Evolutionary conservation across 2,329 filamentous ascomycete species (phyloP).

Genomic region (Tympanopsis confertula): DNA sequence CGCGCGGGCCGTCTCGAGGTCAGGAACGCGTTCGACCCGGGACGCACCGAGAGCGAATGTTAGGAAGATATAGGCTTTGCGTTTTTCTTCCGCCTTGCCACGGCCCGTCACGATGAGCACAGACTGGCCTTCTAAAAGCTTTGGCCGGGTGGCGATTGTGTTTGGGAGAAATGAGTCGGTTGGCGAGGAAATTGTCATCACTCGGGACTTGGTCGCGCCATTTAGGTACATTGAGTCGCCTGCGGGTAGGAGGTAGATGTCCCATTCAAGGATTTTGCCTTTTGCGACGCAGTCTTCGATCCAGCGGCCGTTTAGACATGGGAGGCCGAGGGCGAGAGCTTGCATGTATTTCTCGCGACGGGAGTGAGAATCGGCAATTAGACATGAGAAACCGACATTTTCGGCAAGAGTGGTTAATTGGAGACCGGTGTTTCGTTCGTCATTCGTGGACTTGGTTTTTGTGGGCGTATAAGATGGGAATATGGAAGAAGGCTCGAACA

Average conservation of each 20-base stretch:
- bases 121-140: background rate
- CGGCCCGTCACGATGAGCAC: background rate
- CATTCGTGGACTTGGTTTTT: background rate
- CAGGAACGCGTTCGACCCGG: background rate
- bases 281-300: background rate
- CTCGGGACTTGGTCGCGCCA: background rate
- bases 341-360: conserved; percentile 1
- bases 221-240: background rate
- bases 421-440: background rate
- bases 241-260: background rate
- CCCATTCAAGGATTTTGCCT: background rate
- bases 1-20: background rate
- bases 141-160: background rate
- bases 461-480: background rate
- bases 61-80: background rate
- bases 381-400: background rate
- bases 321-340: background rate
- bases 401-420: background rate
- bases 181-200: background rate
- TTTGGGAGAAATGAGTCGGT: background rate
- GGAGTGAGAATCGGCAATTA: background rate
- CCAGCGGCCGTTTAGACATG: background rate
- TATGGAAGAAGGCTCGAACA: background rate
- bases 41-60: background rate
- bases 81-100: background rate